Percentiles rank a stretch among this genome's conserved stretches.
Conservation (phyloP, 306 rosid species). For the Luffa acutangula region DNA sequence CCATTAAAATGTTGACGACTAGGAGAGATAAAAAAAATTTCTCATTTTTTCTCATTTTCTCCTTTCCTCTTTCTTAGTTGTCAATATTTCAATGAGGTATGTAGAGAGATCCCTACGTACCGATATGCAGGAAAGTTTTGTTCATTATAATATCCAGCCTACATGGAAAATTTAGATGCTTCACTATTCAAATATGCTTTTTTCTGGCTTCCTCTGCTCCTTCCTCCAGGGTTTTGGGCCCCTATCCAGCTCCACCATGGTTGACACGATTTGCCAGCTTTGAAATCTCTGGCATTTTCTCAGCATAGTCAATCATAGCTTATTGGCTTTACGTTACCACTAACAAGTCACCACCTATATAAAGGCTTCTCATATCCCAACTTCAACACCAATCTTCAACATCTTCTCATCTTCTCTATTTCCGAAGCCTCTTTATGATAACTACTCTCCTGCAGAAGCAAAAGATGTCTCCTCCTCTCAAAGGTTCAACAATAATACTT, state of each 20-base stretch:
- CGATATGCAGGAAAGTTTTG: too few species aligned
- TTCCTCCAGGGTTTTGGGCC: neutral
- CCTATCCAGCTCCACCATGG: neutral
- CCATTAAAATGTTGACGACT: too few species aligned
- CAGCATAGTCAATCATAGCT: neutral
- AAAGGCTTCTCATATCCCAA: constrained; percentile 3
- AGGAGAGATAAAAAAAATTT: too few species aligned
- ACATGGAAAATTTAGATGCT: neutral
- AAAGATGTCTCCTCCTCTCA: constrained; percentile 15
- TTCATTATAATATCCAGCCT: neutral
- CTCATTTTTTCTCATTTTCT: too few species aligned
- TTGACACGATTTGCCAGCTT: neutral
- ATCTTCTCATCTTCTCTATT: neutral
- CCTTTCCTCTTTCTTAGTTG: too few species aligned
- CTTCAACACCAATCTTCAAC: neutral
- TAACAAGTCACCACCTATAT: neutral
- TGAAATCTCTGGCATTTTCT: neutral
- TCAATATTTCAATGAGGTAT: too few species aligned
- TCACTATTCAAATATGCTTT: neutral
- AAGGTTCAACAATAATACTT: neutral
- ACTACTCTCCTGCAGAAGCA: neutral
- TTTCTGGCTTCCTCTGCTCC: neutral
- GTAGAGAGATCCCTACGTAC: too few species aligned
- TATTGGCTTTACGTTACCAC: neutral
- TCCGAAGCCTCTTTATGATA: neutral